phyloP scores from a whole-genome alignment of 768 basidiomycete species.

The Russula abietina region DNA sequence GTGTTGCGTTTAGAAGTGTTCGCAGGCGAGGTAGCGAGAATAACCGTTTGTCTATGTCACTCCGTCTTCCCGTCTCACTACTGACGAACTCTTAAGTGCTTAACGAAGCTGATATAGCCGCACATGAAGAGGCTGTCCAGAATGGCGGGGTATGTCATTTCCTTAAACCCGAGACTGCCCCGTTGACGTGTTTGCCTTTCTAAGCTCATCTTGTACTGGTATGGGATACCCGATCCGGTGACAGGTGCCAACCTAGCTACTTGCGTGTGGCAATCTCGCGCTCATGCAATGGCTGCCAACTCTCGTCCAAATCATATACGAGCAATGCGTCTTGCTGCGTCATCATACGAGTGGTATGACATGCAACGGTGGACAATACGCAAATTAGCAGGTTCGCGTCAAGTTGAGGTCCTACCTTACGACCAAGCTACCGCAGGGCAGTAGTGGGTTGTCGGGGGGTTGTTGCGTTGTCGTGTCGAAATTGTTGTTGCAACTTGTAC shows the following conservation, averaged over 20 bases:
- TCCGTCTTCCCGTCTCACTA: background rate
- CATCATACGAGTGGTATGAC: constrained; percentile 71
- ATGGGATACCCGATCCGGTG: constrained; percentile 68
- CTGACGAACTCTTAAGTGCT: constrained; percentile 45
- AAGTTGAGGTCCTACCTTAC: constrained; percentile 56
- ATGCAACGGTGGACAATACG: constrained; percentile 70
- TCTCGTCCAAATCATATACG: constrained; percentile 72
- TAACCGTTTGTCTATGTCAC: constrained; percentile 40
- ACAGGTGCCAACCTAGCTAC: constrained; percentile 89
- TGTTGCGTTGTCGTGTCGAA: background rate
- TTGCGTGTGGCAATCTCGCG: constrained; percentile 90
- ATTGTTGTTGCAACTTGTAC: background rate
- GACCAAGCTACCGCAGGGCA: constrained; percentile 62
- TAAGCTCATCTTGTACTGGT: constrained; percentile 90
- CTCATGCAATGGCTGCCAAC: constrained; percentile 76
- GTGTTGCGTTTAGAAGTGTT: constrained; percentile 81
- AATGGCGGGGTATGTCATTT: constrained; percentile 67
- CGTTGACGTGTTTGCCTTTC: constrained; percentile 11
- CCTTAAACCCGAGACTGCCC: background rate
- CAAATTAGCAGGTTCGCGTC: constrained; percentile 56
- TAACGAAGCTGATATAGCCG: constrained; percentile 79
- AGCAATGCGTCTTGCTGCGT: constrained; percentile 75
- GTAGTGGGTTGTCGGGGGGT: constrained; percentile 31
- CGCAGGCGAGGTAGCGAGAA: constrained; percentile 67
- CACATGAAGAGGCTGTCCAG: constrained; percentile 88